Conservation (phyloP, 169 alveolate genomes). For the Cryptosporidium parvum region DNA sequence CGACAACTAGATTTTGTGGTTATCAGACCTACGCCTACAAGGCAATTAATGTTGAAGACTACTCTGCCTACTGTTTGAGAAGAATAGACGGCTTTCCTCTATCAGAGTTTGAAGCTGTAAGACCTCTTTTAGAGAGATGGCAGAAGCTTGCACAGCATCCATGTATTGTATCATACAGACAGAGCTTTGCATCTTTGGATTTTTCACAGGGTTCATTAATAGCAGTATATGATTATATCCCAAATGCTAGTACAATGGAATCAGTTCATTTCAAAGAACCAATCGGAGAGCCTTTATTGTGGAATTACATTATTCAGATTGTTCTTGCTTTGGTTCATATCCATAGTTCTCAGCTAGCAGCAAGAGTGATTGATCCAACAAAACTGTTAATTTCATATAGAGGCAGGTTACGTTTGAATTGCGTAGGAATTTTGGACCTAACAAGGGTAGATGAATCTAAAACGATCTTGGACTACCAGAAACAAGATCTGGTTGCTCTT, state of each 20-base stretch:
- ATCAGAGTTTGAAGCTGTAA: slow-evolving; percentile 39
- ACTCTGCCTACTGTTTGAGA: slow-evolving; percentile 64
- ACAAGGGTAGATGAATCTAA: slow-evolving; percentile 65
- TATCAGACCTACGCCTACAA: slow-evolving; percentile 73
- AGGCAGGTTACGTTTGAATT: slow-evolving; percentile 65
- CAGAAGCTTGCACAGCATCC: slow-evolving; percentile 72
- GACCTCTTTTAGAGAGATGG: slow-evolving; percentile 58
- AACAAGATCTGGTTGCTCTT: slow-evolving; percentile 68
- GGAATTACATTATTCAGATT: slow-evolving; percentile 71
- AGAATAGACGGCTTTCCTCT: slow-evolving; percentile 49
- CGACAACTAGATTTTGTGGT: slow-evolving; percentile 72
- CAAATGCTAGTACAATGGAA: slow-evolving; percentile 76
- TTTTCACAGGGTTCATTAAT: slow-evolving; percentile 46
- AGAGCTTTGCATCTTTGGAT: slow-evolving; percentile 62
- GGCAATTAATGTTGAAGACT: slow-evolving; percentile 66
- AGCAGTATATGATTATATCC: slow-evolving; percentile 66
- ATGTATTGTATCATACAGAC: slow-evolving; percentile 66
- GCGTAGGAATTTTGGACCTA: slow-evolving; percentile 66
- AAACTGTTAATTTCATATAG: slow-evolving; percentile 62
- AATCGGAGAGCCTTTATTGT: slow-evolving; percentile 69
- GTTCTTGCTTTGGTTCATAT: slow-evolving; percentile 70
- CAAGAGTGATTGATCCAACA: slow-evolving; percentile 73
- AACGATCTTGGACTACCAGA: slow-evolving; percentile 61
- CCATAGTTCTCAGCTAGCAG: slow-evolving; percentile 71
- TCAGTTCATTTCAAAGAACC: slow-evolving; percentile 74